These are phyloP conservation scores for Magnolia changhungtana DNA, from an alignment of 164 flowering plant species.

Conservation along the genomic window DNA sequence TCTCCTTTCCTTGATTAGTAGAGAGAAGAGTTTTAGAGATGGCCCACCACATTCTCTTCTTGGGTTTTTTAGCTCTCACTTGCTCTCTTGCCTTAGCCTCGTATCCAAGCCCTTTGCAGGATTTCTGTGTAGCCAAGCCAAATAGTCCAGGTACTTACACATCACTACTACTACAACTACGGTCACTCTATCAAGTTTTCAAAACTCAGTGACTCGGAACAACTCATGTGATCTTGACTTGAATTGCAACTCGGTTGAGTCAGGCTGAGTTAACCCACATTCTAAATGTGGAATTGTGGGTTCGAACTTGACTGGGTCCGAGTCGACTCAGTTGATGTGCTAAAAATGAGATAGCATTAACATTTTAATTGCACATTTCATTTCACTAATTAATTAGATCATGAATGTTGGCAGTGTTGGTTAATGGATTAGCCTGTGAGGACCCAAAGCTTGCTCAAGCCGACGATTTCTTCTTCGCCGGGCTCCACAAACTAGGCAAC, in stretches of 20 bases:
- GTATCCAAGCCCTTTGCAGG: slow-evolving; percentile 25
- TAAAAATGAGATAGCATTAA: not conserved
- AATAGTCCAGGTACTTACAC: slow-evolving; percentile 8
- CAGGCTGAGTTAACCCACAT: too few relatives aligned
- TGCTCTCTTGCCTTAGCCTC: slow-evolving; percentile 14
- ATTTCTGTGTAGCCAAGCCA: slow-evolving; percentile 23
- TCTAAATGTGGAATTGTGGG: too few relatives aligned
- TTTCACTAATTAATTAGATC: too few relatives aligned
- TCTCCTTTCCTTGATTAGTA: not conserved
- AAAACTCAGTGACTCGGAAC: too few relatives aligned
- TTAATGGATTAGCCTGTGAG: not conserved
- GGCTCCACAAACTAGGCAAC: not conserved
- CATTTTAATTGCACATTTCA: not conserved
- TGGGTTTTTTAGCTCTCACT: slow-evolving; percentile 14
- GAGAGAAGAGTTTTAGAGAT: not conserved
- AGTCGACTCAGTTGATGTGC: too few relatives aligned
- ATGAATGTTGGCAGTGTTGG: too few relatives aligned
- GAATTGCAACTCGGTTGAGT: too few relatives aligned
- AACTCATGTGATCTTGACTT: too few relatives aligned
- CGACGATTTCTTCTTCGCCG: not conserved
- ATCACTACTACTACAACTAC: too few relatives aligned
- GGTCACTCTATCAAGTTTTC: too few relatives aligned
- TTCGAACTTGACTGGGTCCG: too few relatives aligned
- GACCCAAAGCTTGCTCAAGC: not conserved
- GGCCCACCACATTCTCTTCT: not conserved